Base-by-base conservation (phyloP, 164 flowering plant species). In the Paratinospora sagittata region DNA sequence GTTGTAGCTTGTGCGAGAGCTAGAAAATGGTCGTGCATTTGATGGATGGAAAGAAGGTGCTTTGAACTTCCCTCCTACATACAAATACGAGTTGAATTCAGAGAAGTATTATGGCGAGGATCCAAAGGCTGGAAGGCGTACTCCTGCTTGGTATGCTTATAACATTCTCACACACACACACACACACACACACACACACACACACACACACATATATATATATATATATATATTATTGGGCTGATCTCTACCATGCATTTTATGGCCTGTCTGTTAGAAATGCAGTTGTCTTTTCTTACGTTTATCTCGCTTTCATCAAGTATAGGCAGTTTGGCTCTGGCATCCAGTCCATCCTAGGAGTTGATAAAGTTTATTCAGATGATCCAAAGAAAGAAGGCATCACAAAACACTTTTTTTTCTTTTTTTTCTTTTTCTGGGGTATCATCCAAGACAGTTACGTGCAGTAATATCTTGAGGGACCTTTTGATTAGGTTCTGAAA, bases 11-110 rank as follows among this genome's bases (percentile, higher is more conserved):
- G 65, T 79, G 23, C 79, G 73, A 73, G 94, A 95, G 78, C 81
- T 92, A 13, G 86, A 63, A 70, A 88, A 86, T 77, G 99, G 97
- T 12, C 89, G 86, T 67, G 85, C 88, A 70, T 95, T 92, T 82
- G 91, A 89, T 79, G 99, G 99, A 77, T 95, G 99, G 99, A 83
- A 83, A 27, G 99, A 95, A 81, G 99, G 97, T 37, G 27, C 72
- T 36, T 66, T 92, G 66, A 82, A 79, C 74, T 95, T 95, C 75
- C 84, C 99, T 62, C 99, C 99, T 43, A 95, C 97, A 62, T 95
- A 92, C 74, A 95, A 95, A 72, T 92, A 92, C 72, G 96, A 92
- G 75, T 33, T 77, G 26, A 86, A 90, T 72, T 92, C 99, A 60
- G 85, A 78, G 3, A 85, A 84, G 63, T 95, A 95, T 72, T 49